phyloP scores from a whole-genome alignment of 2,329 filamentous ascomycete species.

The Fusarium sp. region DNA sequence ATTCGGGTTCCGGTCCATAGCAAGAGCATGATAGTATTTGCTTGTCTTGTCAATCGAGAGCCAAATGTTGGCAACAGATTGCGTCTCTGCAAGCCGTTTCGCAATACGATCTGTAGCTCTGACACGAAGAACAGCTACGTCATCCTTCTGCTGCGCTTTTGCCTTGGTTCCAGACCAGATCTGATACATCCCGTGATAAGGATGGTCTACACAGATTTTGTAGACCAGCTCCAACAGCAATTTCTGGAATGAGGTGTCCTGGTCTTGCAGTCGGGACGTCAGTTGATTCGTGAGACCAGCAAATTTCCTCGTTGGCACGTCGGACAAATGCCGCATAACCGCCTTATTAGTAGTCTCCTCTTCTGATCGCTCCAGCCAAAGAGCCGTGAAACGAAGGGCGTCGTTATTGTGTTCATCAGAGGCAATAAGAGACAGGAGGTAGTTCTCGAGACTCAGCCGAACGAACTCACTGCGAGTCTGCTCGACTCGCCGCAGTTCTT shows the following conservation, averaged over 20 bases:
- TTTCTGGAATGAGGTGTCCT: constrained; percentile 76
- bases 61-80: constrained; percentile 67
- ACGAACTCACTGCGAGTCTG: constrained; percentile 83
- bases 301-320: constrained; percentile 91
- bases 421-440: constrained; percentile 82
- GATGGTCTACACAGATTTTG: constrained; percentile 90
- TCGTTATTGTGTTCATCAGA: constrained; percentile 92
- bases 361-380: constrained; percentile 92
- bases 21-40: constrained; percentile 70
- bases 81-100: constrained; percentile 65
- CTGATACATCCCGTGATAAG: constrained; percentile 97
- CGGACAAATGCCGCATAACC: constrained; percentile 73
- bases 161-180: constrained; percentile 85
- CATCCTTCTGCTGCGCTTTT: constrained; percentile 75
- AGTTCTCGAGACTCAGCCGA: constrained; percentile 91
- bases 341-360: constrained; percentile 79
- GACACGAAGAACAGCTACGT: constrained; percentile 76
- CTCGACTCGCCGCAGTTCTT: constrained; percentile 82
- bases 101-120: constrained; percentile 76
- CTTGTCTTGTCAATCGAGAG: constrained; percentile 77
- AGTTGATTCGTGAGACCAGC: constrained; percentile 94
- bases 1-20: constrained; percentile 69
- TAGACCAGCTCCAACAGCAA: constrained; percentile 78
- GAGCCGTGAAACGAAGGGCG: constrained; percentile 87
- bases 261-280: constrained; percentile 86